Percentiles rank a stretch among this genome's conserved stretches.
These are phyloP conservation scores for Psidium friedrichsthalianum DNA, from an alignment of 345 rosid genomes.

Conservation along the genomic window DNA sequence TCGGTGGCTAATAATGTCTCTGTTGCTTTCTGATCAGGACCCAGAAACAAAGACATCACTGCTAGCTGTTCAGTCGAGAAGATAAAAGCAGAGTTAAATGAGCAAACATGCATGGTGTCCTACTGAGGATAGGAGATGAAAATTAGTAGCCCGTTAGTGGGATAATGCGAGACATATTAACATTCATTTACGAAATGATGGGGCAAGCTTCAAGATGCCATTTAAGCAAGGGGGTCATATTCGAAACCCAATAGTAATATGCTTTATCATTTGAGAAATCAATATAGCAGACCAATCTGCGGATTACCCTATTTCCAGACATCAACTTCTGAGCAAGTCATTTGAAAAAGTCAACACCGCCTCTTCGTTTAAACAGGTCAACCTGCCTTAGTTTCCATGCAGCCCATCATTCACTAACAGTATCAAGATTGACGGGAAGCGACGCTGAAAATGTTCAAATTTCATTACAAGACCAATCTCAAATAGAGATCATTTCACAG, in stretches of 20 bases:
- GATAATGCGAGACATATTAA: background rate
- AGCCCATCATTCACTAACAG: background rate
- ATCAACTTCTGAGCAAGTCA: background rate
- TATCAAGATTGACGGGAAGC: background rate
- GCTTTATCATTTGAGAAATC: background rate
- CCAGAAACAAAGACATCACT: conserved; percentile 92
- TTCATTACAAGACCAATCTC: background rate
- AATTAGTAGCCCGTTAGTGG: background rate
- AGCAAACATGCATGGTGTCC: background rate
- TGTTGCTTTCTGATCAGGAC: conserved; percentile 79
- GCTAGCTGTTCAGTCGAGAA: conserved; percentile 45
- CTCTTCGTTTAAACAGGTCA: background rate
- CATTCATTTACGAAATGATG: too few relatives aligned
- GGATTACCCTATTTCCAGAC: background rate
- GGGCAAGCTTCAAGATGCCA: background rate
- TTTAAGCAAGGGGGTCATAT: background rate
- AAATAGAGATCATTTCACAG: background rate
- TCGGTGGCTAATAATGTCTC: conserved; percentile 59
- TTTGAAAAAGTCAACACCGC: background rate
- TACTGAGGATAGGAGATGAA: background rate
- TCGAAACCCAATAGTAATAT: background rate
- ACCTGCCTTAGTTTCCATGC: background rate
- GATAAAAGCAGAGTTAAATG: conserved; percentile 1
- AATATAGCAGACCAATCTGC: background rate
- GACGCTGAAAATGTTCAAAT: background rate